Evolutionary conservation across 1,284 basidiomycete species (phyloP).

Genomic region (Ganoderma boninense): DNA sequence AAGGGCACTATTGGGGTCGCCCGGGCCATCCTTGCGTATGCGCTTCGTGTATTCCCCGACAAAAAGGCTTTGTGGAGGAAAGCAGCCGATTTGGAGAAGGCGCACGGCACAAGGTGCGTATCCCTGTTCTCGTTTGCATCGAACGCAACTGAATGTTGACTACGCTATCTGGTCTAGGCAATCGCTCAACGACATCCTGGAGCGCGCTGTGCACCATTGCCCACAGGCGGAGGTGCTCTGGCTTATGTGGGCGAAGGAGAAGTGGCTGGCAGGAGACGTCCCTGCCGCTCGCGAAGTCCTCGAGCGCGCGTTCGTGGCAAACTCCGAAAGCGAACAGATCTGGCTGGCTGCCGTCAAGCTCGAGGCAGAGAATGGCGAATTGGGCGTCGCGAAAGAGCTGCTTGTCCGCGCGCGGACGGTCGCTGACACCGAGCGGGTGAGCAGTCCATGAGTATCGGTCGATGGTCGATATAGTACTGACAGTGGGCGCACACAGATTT

Average conservation of each 20-base stretch:
- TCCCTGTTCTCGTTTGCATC: conserved; percentile 13
- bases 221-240: conserved; percentile 96
- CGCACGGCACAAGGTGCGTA: conserved; percentile 79
- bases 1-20: conserved; percentile 85
- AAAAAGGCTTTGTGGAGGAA: conserved; percentile 85
- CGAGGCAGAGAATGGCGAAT: conserved; percentile 93
- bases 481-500: conserved; percentile 67
- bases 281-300: conserved; percentile 88
- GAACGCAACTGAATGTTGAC: background rate
- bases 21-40: conserved; percentile 89
- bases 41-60: conserved; percentile 92
- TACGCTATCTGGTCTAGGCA: conserved; percentile 53
- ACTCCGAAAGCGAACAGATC: conserved; percentile 96
- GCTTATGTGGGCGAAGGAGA: conserved; percentile 97
- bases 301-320: conserved; percentile 91
- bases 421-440: conserved; percentile 89
- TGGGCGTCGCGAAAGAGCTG: conserved; percentile 86
- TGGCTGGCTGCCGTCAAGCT: conserved; percentile 98
- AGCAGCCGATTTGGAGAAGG: conserved; percentile 93
- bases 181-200: conserved; percentile 84
- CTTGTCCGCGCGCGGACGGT: conserved; percentile 89
- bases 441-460: conserved; percentile 37
- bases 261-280: conserved; percentile 91
- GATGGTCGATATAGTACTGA: conserved; percentile 15
- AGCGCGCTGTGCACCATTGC: conserved; percentile 86